Evolutionary conservation across 2,329 filamentous ascomycete species (phyloP).

Genomic region (Cladobotryum protrusum): DNA sequence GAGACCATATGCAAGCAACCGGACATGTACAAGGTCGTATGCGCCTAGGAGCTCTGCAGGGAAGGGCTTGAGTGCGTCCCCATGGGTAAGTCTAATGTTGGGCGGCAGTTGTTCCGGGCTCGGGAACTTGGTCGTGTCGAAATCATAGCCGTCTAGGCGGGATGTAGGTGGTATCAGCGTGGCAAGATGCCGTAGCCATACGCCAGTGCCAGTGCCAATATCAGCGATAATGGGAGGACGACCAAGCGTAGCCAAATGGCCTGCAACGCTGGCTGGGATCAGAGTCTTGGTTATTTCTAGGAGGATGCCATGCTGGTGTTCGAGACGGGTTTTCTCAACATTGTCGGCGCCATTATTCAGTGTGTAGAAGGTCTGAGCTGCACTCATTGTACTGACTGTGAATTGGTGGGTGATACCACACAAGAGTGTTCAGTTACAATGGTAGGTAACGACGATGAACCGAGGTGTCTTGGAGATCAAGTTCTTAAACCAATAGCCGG

Average conservation of each 20-base stretch:
- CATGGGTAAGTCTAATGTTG: conserved; percentile 10
- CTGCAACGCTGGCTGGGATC: not conserved
- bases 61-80: conserved; percentile 11
- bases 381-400: not conserved
- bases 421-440: no score
- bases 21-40: conserved; percentile 16
- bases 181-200: conserved; percentile 17
- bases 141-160: conserved; percentile 15
- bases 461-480: no score
- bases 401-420: no score
- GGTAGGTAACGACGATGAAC: no score
- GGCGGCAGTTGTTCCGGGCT: conserved; percentile 5
- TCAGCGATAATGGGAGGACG: conserved; percentile 10
- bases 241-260: not conserved
- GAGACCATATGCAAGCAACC: conserved; percentile 9
- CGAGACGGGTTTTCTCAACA: not conserved
- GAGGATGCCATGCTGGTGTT: not conserved
- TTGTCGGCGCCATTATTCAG: not conserved
- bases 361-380: not conserved
- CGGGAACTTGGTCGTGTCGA: conserved; percentile 17
- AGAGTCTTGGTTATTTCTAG: not conserved
- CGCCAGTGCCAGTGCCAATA: conserved; percentile 15
- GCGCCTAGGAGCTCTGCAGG: conserved; percentile 5
- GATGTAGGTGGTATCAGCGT: conserved; percentile 7
- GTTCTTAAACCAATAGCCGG: no score